Base-by-base conservation (phyloP, 2,329 filamentous ascomycete genomes). In the Sclerotinia minor region DNA sequence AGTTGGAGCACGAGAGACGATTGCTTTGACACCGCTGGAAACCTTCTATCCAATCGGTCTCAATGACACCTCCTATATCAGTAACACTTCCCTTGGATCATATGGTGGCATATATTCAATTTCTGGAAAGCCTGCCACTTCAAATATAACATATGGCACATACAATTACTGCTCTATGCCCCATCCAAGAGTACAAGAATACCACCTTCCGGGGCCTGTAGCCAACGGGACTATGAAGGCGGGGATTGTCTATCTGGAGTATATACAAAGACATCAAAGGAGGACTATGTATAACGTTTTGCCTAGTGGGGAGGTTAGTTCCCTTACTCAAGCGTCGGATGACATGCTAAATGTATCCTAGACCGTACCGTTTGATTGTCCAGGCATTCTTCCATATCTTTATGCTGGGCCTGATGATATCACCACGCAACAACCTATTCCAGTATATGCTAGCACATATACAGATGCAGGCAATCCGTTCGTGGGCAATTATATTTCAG, bases 141-240 rank as follows among this genome's bases (percentile, higher is more conserved):
- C 69, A 0, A 63, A 63, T 11, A 64, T 73, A 15, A 67, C 72
- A 0, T 75, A 76, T n/a, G 77, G 77, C n/a, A 70, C 67, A 35
- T 80, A 80, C 67, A 75, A 79, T 64, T 80, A 79, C 66, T 80
- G 79, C 53, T 75, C 75, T 19, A 80, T 80, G 78, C 78, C 78
- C 15, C 78, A 80, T 72, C 78, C 78, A 2, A 77, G 76, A 47
- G 64, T 57, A 19, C 65, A 75, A 19, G 75, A 77, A 35, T 80
- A 80, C 58, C 32, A 72, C 6, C 68, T 77, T 11, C 78, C 78
- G 0, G 68, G 61, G 7, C 72, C 76, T 7, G 69, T 79, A 9
- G 68, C 68, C 7, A 74, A 76, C 13, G 72, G 74, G 0, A 72
- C 73, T 5, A 69, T 75, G 13, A 70, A 74, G 3, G 78, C 73